Evolutionary conservation across 2,329 filamentous ascomycete genomes (phyloP).

Genomic region (Thelonectria discophora): DNA sequence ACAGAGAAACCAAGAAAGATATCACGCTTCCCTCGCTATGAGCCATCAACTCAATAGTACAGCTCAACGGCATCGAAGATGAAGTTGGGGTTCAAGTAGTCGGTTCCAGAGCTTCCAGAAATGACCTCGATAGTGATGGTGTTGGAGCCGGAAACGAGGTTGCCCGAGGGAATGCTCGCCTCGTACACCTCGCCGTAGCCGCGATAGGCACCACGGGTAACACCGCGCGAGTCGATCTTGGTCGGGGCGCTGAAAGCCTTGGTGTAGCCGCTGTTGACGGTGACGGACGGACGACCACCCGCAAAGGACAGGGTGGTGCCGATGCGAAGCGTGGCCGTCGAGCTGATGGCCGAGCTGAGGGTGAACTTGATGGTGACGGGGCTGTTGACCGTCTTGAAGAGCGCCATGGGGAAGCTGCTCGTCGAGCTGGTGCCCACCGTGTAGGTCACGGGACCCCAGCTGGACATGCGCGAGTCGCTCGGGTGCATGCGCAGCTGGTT

Average conservation of each 20-base stretch:
- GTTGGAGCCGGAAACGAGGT: slow-evolving; percentile 66
- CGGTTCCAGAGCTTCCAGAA: slow-evolving; percentile 65
- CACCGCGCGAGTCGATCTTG: slow-evolving; percentile 71
- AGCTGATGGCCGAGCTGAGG: slow-evolving; percentile 56
- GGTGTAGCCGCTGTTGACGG: slow-evolving; percentile 63
- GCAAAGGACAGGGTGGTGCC: slow-evolving; percentile 71
- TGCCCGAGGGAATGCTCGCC: slow-evolving; percentile 66
- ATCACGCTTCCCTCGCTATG: not conserved
- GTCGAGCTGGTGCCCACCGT: slow-evolving; percentile 64
- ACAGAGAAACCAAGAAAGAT: slow-evolving; percentile 23
- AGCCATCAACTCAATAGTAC: slow-evolving; percentile 29
- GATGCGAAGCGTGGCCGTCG: slow-evolving; percentile 67
- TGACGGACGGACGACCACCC: slow-evolving; percentile 64
- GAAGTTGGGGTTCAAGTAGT: slow-evolving; percentile 67
- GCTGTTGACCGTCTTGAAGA: slow-evolving; percentile 68
- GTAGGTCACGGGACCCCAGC: slow-evolving; percentile 68
- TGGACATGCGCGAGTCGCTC: slow-evolving; percentile 69
- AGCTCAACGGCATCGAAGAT: slow-evolving; percentile 43
- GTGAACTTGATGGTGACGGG: slow-evolving; percentile 69
- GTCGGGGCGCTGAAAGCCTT: slow-evolving; percentile 60
- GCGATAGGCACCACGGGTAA: slow-evolving; percentile 72
- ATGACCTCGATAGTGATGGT: slow-evolving; percentile 68
- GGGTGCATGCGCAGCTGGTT: slow-evolving; percentile 76
- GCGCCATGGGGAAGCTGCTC: slow-evolving; percentile 70
- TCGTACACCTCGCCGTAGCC: slow-evolving; percentile 72